phyloP scores from a whole-genome alignment of 1,139 yeast species.

The Candida sanyaensis region DNA sequence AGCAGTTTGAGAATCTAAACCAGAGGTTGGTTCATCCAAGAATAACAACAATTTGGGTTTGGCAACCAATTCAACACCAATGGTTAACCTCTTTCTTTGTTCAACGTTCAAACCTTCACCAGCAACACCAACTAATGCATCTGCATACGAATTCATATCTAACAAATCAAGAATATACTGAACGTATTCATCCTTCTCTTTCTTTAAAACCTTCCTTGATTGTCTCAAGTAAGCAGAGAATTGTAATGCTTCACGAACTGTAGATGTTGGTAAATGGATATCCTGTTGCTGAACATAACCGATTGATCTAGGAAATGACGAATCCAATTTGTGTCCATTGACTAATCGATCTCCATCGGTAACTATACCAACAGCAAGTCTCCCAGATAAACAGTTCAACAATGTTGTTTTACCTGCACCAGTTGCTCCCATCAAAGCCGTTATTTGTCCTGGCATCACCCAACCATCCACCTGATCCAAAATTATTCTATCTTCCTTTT shows the following conservation, averaged over 20 bases:
- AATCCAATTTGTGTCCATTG: conserved; percentile 34
- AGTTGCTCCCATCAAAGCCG: conserved; percentile 34
- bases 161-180: conserved; percentile 34
- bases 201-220: conserved; percentile 26
- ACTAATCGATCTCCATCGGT: conserved; percentile 39
- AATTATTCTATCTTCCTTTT: conserved; percentile 61
- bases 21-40: conserved; percentile 42
- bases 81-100: conserved; percentile 39
- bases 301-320: conserved; percentile 41
- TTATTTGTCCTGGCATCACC: conserved; percentile 37
- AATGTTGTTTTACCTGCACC: conserved; percentile 40
- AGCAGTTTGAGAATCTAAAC: conserved; percentile 44
- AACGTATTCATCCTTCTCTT: conserved; percentile 36
- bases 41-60: conserved; percentile 37
- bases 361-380: conserved; percentile 35
- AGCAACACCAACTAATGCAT: conserved; percentile 43
- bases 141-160: conserved; percentile 24
- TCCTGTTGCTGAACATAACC: conserved; percentile 45
- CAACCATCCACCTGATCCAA: conserved; percentile 73
- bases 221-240: conserved; percentile 41
- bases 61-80: conserved; percentile 43
- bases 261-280: conserved; percentile 35
- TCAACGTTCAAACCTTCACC: conserved; percentile 46
- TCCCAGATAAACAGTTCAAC: conserved; percentile 33
- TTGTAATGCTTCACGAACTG: conserved; percentile 39